Evolutionary conservation across 176 grass and related monocot genomes (phyloP).

Genomic region (Eremochloa ophiuroides): DNA sequence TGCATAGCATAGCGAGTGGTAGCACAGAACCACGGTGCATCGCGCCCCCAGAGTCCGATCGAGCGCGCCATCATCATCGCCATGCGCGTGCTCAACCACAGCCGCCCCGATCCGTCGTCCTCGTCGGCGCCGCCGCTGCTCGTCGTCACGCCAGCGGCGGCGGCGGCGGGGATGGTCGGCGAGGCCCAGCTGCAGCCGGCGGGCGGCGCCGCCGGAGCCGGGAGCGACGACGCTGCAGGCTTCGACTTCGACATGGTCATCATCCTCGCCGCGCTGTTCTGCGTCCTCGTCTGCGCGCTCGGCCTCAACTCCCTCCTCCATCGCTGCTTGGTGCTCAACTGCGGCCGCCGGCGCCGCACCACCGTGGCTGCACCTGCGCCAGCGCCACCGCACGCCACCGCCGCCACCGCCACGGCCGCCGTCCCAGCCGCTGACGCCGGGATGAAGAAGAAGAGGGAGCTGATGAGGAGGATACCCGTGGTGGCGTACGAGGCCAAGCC

Average conservation of each 20-base stretch:
- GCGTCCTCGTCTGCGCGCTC: slow-evolving; percentile 55
- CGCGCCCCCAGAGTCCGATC: not conserved
- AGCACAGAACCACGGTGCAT: not conserved
- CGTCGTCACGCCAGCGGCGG: slow-evolving; percentile 26
- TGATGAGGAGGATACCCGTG: slow-evolving; percentile 58
- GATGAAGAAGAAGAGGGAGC: slow-evolving; percentile 36
- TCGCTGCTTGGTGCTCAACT: slow-evolving; percentile 33
- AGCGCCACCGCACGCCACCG: no score
- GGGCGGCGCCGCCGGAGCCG: not conserved
- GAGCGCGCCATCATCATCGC: not conserved
- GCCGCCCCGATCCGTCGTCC: not conserved
- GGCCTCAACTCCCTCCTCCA: slow-evolving; percentile 60
- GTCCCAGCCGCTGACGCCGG: not conserved
- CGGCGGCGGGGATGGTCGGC: not conserved
- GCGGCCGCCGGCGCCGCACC: slow-evolving; percentile 16
- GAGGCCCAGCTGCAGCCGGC: not conserved
- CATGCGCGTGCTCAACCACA: slow-evolving; percentile 27
- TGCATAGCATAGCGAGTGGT: not conserved
- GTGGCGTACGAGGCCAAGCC: slow-evolving; percentile 42
- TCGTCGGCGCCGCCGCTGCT: not conserved
- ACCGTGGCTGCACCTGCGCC: not conserved
- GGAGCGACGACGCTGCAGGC: not conserved
- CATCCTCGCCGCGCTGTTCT: slow-evolving; percentile 72
- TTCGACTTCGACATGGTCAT: slow-evolving; percentile 66
- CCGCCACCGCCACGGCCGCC: not conserved